Conservation (phyloP, 1,139 yeast species). For the Saccharomyces hybrid region DNA sequence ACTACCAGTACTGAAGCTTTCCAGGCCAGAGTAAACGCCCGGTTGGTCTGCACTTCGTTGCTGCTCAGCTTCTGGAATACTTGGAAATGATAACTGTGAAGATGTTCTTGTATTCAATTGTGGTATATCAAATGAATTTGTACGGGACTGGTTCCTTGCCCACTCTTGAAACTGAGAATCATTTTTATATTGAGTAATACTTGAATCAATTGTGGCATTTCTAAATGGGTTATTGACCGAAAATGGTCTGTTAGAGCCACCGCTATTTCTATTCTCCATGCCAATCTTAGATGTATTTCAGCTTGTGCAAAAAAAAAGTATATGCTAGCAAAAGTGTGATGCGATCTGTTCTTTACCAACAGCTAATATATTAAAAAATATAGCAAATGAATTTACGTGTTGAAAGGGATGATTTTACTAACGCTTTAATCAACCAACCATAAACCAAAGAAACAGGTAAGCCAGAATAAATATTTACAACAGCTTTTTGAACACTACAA, state of each 20-base stretch:
- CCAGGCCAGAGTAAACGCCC: constrained; percentile 1
- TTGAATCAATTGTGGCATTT: constrained; percentile 25
- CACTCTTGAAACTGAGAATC: constrained; percentile 41
- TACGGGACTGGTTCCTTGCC: constrained; percentile 27
- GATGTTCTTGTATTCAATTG: not conserved
- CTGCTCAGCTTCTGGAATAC: not conserved
- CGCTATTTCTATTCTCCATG: constrained; percentile 9
- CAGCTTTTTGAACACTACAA: not conserved
- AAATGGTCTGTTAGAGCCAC: constrained; percentile 36
- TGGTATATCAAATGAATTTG: constrained; percentile 4
- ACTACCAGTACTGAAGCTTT: not conserved
- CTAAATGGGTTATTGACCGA: constrained; percentile 59
- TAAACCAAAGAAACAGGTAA: not conserved
- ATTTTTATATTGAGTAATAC: constrained; percentile 15
- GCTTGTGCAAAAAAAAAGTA: not conserved
- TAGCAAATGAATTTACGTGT: not conserved
- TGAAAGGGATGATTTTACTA: not conserved
- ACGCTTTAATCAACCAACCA: not conserved
- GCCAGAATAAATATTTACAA: too few species aligned
- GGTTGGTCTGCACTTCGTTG: not conserved
- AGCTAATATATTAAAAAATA: not conserved
- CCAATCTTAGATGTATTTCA: constrained; percentile 1
- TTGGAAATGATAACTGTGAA: not conserved
- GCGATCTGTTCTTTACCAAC: not conserved
- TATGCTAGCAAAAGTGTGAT: not conserved